Conservation (phyloP, 768 basidiomycete genomes). For the Hysterangium stoloniferum region DNA sequence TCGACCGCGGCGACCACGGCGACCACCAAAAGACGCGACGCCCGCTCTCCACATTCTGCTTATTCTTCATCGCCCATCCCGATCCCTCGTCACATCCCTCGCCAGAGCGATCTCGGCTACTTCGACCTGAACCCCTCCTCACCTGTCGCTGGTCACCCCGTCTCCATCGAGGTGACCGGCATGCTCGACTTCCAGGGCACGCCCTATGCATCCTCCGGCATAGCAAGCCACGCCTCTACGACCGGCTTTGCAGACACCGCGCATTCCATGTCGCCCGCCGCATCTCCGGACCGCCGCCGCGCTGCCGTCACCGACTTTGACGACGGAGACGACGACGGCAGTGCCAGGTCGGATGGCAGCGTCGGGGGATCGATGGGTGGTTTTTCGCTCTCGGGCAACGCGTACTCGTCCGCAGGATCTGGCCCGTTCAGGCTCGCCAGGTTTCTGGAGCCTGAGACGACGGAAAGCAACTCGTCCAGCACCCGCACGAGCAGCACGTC, state of each 20-base stretch:
- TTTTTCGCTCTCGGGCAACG: not conserved
- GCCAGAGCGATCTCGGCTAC: not conserved
- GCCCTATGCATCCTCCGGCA: not conserved
- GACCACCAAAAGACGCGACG: too few species aligned
- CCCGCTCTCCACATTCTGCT: not conserved
- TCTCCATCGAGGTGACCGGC: too few species aligned
- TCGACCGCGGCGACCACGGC: too few species aligned
- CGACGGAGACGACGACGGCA: not conserved
- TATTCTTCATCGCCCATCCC: constrained; percentile 1
- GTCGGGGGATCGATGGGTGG: not conserved
- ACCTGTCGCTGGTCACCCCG: not conserved
- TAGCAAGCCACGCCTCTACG: not conserved
- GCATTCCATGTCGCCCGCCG: not conserved
- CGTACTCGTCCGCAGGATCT: not conserved
- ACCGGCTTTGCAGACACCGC: not conserved
- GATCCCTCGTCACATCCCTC: not conserved
- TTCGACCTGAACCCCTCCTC: not conserved
- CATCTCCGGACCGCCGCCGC: not conserved
- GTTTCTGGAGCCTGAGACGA: not conserved
- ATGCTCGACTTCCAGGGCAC: not conserved
- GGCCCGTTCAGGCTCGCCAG: not conserved
- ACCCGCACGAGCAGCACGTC: too few species aligned
- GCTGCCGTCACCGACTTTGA: not conserved
- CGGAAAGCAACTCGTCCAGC: too few species aligned
- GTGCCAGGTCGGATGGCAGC: not conserved